Percentiles rank a stretch among this genome's conserved stretches.
phyloP scores from a whole-genome alignment of 1,284 basidiomycete genomes.

The Caloboletus firmus region DNA sequence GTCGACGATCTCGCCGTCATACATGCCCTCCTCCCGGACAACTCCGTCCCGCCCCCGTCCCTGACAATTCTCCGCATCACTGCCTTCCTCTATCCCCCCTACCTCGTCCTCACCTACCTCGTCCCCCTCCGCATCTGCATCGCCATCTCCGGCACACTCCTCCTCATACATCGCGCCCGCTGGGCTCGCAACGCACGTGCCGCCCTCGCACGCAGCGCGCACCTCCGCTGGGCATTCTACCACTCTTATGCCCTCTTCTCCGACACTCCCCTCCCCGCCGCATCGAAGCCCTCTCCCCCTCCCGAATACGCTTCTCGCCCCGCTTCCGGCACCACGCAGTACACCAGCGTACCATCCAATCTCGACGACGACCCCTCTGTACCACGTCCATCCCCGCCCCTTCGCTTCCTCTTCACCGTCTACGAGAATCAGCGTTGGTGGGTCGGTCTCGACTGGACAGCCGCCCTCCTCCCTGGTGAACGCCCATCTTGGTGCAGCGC shows the following conservation, averaged over 20 bases:
- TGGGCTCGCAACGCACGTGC: slow-evolving; percentile 57
- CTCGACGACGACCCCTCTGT: slow-evolving; percentile 12
- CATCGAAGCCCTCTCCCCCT: slow-evolving; percentile 34
- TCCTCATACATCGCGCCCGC: slow-evolving; percentile 64
- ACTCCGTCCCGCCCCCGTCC: slow-evolving; percentile 38
- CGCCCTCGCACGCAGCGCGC: slow-evolving; percentile 63
- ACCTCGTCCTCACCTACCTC: slow-evolving; percentile 54
- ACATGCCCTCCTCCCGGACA: slow-evolving; percentile 51
- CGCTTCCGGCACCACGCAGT: slow-evolving; percentile 26
- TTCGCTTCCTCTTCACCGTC: slow-evolving; percentile 84
- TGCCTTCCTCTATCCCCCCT: slow-evolving; percentile 56
- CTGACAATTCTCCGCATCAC: slow-evolving; percentile 46
- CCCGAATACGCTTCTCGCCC: slow-evolving; percentile 38
- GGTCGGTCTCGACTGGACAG: slow-evolving; percentile 90
- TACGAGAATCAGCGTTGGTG: slow-evolving; percentile 97
- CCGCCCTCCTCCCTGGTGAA: slow-evolving; percentile 86
- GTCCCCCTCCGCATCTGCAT: slow-evolving; percentile 60
- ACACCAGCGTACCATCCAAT: slow-evolving; percentile 28
- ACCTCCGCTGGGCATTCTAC: slow-evolving; percentile 60
- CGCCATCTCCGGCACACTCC: slow-evolving; percentile 56
- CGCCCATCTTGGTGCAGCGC: slow-evolving; percentile 85
- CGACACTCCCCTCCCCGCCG: slow-evolving; percentile 51
- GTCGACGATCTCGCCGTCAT: slow-evolving; percentile 58
- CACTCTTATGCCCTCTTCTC: slow-evolving; percentile 49
- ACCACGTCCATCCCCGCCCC: slow-evolving; percentile 30